These are phyloP conservation scores for Terfezia claveryi DNA, from an alignment of 495 filamentous ascomycete genomes.

Conservation along the genomic window DNA sequence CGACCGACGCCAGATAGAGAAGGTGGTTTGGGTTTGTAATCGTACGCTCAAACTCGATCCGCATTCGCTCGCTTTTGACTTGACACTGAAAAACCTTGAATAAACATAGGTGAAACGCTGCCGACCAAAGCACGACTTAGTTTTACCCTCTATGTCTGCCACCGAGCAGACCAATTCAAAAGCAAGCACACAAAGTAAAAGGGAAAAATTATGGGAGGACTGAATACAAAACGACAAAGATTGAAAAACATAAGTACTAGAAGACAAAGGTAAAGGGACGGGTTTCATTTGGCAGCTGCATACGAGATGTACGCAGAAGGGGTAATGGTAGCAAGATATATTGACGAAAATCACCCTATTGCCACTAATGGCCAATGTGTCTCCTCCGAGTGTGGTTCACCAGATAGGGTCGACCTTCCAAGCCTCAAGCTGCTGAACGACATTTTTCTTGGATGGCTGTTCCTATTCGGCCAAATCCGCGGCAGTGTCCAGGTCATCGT, in stretches of 20 bases:
- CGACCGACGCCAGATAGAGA: too few relatives aligned
- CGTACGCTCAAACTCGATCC: too few relatives aligned
- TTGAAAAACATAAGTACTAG: not conserved
- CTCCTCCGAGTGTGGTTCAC: not conserved
- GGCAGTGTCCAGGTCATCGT: slow-evolving; percentile 80
- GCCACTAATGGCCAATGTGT: not conserved
- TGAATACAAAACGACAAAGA: not conserved
- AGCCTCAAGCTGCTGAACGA: not conserved
- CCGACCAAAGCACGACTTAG: too few relatives aligned
- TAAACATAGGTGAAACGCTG: too few relatives aligned
- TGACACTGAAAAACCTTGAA: too few relatives aligned
- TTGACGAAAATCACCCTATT: not conserved
- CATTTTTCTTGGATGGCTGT: not conserved
- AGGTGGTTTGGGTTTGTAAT: too few relatives aligned
- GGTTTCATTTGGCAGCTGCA: not conserved
- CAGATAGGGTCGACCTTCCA: not conserved
- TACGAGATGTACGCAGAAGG: not conserved
- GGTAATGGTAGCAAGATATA: not conserved
- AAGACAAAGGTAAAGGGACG: not conserved
- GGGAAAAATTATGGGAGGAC: too few relatives aligned
- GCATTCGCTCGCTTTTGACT: too few relatives aligned
- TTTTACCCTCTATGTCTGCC: too few relatives aligned
- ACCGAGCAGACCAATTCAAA: too few relatives aligned
- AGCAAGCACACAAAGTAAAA: too few relatives aligned
- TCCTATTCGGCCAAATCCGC: slow-evolving; percentile 38